phyloP scores from a whole-genome alignment of 163 green algal genomes.

The Volvox carteri region DNA sequence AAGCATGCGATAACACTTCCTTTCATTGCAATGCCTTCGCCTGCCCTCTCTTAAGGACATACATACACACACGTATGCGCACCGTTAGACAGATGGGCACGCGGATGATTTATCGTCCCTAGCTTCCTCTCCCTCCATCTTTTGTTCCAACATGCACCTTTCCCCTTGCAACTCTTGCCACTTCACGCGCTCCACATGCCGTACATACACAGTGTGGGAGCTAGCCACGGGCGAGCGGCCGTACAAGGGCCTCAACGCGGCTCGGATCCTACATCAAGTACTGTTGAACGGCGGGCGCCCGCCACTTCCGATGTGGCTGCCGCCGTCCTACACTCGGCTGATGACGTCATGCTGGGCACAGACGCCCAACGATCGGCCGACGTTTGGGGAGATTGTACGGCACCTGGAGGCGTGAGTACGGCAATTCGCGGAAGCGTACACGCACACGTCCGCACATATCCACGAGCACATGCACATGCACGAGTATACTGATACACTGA shows the following conservation, averaged over 20 bases:
- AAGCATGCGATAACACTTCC: no score
- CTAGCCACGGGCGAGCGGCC: conserved; percentile 42
- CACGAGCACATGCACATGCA: not conserved
- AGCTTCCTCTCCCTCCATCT: no score
- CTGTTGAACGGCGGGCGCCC: conserved; percentile 35
- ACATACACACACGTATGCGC: no score
- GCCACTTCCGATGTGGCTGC: conserved; percentile 39
- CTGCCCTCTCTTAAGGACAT: no score
- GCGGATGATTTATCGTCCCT: no score
- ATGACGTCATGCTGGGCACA: conserved; percentile 39
- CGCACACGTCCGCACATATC: not conserved
- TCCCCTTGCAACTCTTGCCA: no score
- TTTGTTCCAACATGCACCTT: no score
- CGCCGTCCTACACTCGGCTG: conserved; percentile 33
- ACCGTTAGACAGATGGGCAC: no score
- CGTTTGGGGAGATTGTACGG: conserved; percentile 25
- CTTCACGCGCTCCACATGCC: no score
- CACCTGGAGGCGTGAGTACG: conserved; percentile 46
- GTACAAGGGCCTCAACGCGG: conserved; percentile 50
- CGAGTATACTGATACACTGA: not conserved
- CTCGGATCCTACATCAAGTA: conserved; percentile 50
- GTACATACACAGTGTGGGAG: conserved; percentile 24
- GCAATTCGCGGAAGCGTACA: not conserved
- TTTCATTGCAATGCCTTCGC: no score
- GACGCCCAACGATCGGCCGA: conserved; percentile 38